phyloP scores from a whole-genome alignment of 768 basidiomycete genomes.

The Suillus subaureus region DNA sequence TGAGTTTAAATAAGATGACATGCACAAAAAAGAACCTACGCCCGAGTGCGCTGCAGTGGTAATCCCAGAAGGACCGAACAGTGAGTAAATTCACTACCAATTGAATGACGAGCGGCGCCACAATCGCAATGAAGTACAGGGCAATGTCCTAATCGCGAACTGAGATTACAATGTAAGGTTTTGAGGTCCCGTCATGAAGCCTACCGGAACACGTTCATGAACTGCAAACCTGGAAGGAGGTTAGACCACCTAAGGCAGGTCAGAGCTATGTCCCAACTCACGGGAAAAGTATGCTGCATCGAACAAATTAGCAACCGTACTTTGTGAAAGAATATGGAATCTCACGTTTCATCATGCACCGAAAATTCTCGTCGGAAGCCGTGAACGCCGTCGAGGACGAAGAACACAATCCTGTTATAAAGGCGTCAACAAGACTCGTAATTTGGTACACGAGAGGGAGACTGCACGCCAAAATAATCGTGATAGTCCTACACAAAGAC shows the following conservation, averaged over 20 bases:
- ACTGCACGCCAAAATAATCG: conserved; percentile 64
- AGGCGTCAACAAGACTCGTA: neutral
- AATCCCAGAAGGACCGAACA: conserved; percentile 86
- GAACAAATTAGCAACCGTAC: conserved; percentile 20
- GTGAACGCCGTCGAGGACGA: conserved; percentile 61
- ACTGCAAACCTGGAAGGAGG: conserved; percentile 54
- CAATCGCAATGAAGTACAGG: conserved; percentile 54
- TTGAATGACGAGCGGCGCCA: conserved; percentile 72
- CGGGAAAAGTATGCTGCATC: conserved; percentile 27
- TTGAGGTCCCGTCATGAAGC: conserved; percentile 24
- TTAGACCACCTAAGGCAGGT: conserved; percentile 10
- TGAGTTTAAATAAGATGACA: conserved; percentile 22
- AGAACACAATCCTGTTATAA: conserved; percentile 55
- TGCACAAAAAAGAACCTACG: conserved; percentile 36
- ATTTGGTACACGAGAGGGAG: neutral
- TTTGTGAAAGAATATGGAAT: conserved; percentile 14
- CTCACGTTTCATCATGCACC: conserved; percentile 73
- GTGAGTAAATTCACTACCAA: conserved; percentile 70
- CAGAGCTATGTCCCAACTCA: conserved; percentile 11
- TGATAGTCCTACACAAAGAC: conserved; percentile 55
- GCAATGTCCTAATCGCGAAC: conserved; percentile 42
- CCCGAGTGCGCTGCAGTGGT: conserved; percentile 65
- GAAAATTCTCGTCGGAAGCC: conserved; percentile 83
- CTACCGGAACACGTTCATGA: conserved; percentile 78
- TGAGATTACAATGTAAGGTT: conserved; percentile 13